phyloP scores from a whole-genome alignment of 805 yeast species.

The Metschnikowia colocasiae region DNA sequence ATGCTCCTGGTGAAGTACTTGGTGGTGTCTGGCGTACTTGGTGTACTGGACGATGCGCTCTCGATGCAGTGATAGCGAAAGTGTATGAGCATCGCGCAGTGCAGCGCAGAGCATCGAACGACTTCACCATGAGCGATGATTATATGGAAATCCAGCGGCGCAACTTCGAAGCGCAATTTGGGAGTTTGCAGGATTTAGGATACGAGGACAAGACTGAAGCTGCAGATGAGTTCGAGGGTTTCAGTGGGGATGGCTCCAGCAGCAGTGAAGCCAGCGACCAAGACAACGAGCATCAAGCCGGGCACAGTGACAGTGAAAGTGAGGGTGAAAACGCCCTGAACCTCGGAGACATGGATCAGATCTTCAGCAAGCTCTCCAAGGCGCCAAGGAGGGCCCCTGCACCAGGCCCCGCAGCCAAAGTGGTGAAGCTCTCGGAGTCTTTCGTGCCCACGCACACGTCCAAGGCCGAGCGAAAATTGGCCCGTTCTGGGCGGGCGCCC shows the following conservation, averaged over 20 bases:
- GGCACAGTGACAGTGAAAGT: neutral
- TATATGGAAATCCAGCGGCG: conserved; percentile 52
- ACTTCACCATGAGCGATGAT: conserved; percentile 23
- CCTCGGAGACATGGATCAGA: neutral
- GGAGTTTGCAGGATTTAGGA: conserved; percentile 53
- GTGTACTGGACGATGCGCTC: neutral
- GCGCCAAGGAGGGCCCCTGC: neutral
- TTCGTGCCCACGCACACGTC: conserved; percentile 25
- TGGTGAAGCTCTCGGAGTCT: conserved; percentile 45
- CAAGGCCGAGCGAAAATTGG: conserved; percentile 48
- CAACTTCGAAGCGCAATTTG: conserved; percentile 64
- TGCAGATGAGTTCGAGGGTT: conserved; percentile 10
- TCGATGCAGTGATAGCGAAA: neutral
- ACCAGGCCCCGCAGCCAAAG: conserved; percentile 33
- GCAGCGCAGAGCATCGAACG: conserved; percentile 1
- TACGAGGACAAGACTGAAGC: conserved; percentile 34
- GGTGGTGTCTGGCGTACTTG: neutral
- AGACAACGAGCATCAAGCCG: neutral
- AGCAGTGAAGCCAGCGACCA: conserved; percentile 5
- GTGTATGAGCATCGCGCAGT: conserved; percentile 4
- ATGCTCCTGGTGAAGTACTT: no score
- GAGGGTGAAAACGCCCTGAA: neutral
- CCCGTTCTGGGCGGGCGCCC: conserved; percentile 61
- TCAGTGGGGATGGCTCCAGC: conserved; percentile 7
- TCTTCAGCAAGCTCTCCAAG: conserved; percentile 1